Conservation (phyloP, 2,329 filamentous ascomycete species). For the Paraphaeosphaeria minitans region DNA sequence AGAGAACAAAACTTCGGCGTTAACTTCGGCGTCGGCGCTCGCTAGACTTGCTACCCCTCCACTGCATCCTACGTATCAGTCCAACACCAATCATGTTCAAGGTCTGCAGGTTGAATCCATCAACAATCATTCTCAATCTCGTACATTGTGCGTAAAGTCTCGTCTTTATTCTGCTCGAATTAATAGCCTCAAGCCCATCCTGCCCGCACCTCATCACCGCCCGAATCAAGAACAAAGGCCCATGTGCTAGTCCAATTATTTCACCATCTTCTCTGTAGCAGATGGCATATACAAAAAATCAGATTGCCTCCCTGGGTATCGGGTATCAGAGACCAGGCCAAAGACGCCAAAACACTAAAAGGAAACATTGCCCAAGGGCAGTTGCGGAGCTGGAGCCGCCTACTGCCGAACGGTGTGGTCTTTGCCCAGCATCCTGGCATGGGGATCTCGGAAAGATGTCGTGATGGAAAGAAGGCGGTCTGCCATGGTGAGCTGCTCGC, state of each 20-base stretch:
- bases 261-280: neutral
- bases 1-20: slow-evolving; percentile 1
- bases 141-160: too few relatives aligned
- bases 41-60: neutral
- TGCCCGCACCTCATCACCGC: too few relatives aligned
- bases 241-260: neutral
- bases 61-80: too few relatives aligned
- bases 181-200: too few relatives aligned
- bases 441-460: slow-evolving; percentile 34
- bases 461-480: slow-evolving; percentile 44
- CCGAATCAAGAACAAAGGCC: too few relatives aligned
- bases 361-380: neutral
- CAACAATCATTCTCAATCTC: too few relatives aligned
- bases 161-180: too few relatives aligned
- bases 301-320: slow-evolving; percentile 7
- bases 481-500: slow-evolving; percentile 50
- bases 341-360: slow-evolving; percentile 1
- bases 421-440: slow-evolving; percentile 20
- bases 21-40: slow-evolving; percentile 8
- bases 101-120: neutral
- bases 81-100: neutral
- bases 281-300: neutral
- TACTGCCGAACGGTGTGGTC: slow-evolving; percentile 24
- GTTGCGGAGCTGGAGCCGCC: neutral
- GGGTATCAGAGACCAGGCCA: neutral